Conservation (phyloP, 2,329 filamentous ascomycete species). For the Trichothecium sympodiale region DNA sequence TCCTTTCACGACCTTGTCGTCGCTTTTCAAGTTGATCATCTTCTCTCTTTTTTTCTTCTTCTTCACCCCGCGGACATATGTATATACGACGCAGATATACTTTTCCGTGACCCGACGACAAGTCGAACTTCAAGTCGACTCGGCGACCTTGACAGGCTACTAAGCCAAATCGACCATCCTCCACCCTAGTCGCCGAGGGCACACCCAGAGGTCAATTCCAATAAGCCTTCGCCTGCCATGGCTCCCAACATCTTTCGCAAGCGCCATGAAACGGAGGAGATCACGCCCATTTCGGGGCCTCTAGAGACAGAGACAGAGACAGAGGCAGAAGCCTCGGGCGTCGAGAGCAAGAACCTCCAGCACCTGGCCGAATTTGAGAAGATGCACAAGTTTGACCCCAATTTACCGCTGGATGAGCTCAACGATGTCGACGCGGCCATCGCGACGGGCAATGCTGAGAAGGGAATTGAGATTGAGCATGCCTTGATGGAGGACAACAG, state of each 20-base stretch:
- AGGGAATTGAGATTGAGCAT: conserved; percentile 44
- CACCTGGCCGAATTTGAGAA: conserved; percentile 46
- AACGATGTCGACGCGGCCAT: conserved; percentile 50
- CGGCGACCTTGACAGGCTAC: neutral
- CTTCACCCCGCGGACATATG: no score
- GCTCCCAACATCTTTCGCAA: conserved; percentile 29
- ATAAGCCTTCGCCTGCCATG: conserved; percentile 12
- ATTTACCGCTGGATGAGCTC: conserved; percentile 50
- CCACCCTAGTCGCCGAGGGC: neutral
- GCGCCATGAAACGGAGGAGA: conserved; percentile 32
- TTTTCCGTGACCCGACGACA: no score
- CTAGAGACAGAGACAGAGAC: conserved; percentile 26
- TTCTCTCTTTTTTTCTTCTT: neutral
- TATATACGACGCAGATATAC: no score
- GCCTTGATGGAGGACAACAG: conserved; percentile 53
- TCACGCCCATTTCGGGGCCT: conserved; percentile 29
- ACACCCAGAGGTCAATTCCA: neutral
- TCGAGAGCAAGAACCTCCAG: conserved; percentile 25
- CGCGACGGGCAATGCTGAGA: conserved; percentile 40
- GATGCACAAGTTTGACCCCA: conserved; percentile 53
- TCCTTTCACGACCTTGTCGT: no score
- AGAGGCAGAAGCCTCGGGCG: conserved; percentile 25
- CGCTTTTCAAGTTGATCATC: no score
- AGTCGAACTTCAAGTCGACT: neutral
- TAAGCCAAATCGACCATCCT: neutral